Base-by-base conservation (phyloP, 139 green algal species). In the Micromonas commoda region DNA sequence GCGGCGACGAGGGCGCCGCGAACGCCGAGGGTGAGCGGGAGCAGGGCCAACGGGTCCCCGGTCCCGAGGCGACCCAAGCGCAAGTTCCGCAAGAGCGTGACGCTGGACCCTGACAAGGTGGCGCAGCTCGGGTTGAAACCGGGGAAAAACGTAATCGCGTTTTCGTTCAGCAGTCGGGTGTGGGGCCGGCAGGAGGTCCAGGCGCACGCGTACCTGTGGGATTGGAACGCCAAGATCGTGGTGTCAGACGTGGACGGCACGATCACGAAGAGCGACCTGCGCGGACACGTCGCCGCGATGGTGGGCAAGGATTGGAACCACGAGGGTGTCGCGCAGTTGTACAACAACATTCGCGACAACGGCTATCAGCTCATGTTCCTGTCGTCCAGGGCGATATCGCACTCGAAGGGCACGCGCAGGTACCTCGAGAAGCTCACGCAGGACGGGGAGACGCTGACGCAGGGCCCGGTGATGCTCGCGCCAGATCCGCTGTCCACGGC, bases 171-270 rank as follows among this genome's bases (percentile, higher is more conserved):
- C 20, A 81, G 74, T 5, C 57, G 77, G 52, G 52, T 87, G 9
- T 74, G 51, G 52, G 82, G 82, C 19, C 34, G 29, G 24, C 82
- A 87, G 38, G 39, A 82, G 73, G 78, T 95, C 52, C 70, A 84
- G 0, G 89, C 90, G 3, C 95, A 91, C 81, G 85, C 96, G 31
- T 94, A 96, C 84, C 70, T 93, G 64, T 84, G 91, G 71, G 80
- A 82, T 31, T 96, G 88, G 88, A 87, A 87, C 73, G 82, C 79
- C 2, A 85, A 88, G 33, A 60, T 96, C 3, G 85, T 95, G 24
- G 85, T 97, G 80, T 88, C 81, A 29, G 93, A 97, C 80, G 85
- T 97, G 6, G 93, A 97, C 77, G 93, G 93, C 77, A 97, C 93
- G 68, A 97, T 98, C 88, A 98, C 93, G 6, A 84, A 79, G 52